Evolutionary conservation across 1,284 basidiomycete species (phyloP).

Genomic region (Ganoderma lucidum): DNA sequence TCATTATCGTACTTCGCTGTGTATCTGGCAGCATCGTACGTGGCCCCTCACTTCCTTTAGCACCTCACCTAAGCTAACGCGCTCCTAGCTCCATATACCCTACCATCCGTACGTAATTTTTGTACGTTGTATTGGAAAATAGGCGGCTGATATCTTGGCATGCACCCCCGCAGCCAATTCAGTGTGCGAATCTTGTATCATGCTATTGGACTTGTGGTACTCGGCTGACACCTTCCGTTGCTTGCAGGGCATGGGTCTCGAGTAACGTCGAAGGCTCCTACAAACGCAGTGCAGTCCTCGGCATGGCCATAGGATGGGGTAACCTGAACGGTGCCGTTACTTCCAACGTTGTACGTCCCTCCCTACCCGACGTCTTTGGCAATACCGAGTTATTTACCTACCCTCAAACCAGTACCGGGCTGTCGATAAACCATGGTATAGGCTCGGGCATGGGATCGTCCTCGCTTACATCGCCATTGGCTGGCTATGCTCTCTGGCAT

Average conservation of each 20-base stretch:
- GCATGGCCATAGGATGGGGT: slow-evolving; percentile 73
- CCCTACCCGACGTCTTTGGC: no score
- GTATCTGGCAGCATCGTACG: slow-evolving; percentile 57
- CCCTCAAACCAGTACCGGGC: slow-evolving; percentile 61
- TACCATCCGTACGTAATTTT: slow-evolving; percentile 50
- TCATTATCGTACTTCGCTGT: slow-evolving; percentile 54
- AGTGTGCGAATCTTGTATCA: slow-evolving; percentile 45
- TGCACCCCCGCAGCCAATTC: slow-evolving; percentile 49
- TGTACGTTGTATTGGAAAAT: not conserved
- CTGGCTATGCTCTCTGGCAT: slow-evolving; percentile 55
- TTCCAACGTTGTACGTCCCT: slow-evolving; percentile 66
- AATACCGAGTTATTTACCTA: slow-evolving; percentile 2
- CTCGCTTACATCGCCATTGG: slow-evolving; percentile 77
- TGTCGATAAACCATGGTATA: slow-evolving; percentile 73
- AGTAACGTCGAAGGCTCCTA: slow-evolving; percentile 68
- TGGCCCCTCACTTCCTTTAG: slow-evolving; percentile 19
- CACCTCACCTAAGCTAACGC: slow-evolving; percentile 15
- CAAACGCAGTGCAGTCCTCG: slow-evolving; percentile 77
- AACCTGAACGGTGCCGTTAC: slow-evolving; percentile 77
- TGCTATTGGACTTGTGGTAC: not conserved
- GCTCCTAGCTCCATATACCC: slow-evolving; percentile 53
- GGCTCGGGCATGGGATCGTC: slow-evolving; percentile 71
- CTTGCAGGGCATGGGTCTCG: slow-evolving; percentile 55
- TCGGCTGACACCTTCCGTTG: not conserved
- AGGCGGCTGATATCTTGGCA: not conserved